Base-by-base conservation (phyloP, 2,329 filamentous ascomycete species). In the Dothiorella sarmentorum region DNA sequence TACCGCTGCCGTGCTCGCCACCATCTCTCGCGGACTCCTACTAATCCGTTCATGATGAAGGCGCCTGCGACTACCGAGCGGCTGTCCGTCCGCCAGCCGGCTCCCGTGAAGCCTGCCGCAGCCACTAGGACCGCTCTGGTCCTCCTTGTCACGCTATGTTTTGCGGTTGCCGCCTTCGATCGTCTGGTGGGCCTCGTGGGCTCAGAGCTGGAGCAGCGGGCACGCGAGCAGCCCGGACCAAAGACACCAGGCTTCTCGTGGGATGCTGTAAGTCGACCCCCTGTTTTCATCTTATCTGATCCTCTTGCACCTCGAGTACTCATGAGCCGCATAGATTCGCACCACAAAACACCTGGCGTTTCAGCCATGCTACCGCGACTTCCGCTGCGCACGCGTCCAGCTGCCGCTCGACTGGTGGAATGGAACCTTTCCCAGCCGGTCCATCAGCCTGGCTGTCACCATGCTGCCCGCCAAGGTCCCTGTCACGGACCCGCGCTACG, bases 361-460 rank as follows among this genome's bases (percentile, higher is more conserved):
- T 52, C 64, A 68, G 49, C 58, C 66, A 9, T 74, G 71, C 59
- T 70, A 65, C 58, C 60, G 62, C 44, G 61, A 52, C 9, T 69
- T 71, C 40, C 63, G 72, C 61, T 74, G 71, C 52, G 69, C 71
- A 13, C 72, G 69, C 60, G 57, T 73, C 17, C 67, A 68, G 44
- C 55, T 73, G 13, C 71, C 71, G 27, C 60, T 73, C 13, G 71
- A 73, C 60, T 71, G 72, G 61, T 72, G 71, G 65, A 72, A 73
- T 47, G 69, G 68, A 55, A 71, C 68, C 2, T 62, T 68, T 55
- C 65, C 66, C 2, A 59, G 69, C 44, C 58, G 63, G 7, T 67
- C 63, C 9, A 63, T 71, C 49, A 72, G 65, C 53, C 63, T 73
- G 37, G 70, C 70, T 13, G 64, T 73, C 13, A 61, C 62, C 13